Base-by-base conservation (phyloP, 495 filamentous ascomycete species). In the Trichoderma erinaceum region DNA sequence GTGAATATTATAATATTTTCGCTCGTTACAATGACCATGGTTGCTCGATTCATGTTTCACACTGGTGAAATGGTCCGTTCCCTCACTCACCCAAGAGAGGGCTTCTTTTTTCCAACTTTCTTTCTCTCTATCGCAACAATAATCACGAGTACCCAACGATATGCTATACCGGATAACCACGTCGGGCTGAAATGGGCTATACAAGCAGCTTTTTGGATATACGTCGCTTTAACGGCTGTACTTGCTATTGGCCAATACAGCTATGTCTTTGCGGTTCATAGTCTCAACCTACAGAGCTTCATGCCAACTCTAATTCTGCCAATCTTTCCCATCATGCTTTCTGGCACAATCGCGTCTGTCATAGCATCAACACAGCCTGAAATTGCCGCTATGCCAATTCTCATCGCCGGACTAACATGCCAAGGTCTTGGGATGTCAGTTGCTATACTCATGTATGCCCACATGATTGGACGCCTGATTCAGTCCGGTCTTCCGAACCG, bases 21-120 rank as follows among this genome's bases (percentile, higher is more conserved):
- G 1, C 64, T 82, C 44, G 79, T 89, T 50, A 83, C 80, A 27
- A 74, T 77, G 2, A 70, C 80, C 16, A 85, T 90, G 75, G 74
- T 77, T 8, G 74, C 82, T 1, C 84, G 89, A 67, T 90, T 90
- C 75, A 71, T 82, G 16, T 72, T 86, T 23, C 82, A 84, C 70
- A 77, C 75, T 15, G 77, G 78, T 18, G 82, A 83, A 4, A 68
- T 90, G 29, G 75, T 79, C 15, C 74, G 82, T 41, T 88, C 88
- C 15, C 76, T 91, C 66, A 80, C 79, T 2, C 86, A 88, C 63
- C 86, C 88, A 1, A 77, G 82, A 7, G 89, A 92, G 71, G 84
- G 84, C 4, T 83, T 90, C 41, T 90, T 90, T 79, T 81, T 90
- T 56, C 82, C 86, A 35, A 87, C 87, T n/a, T 87, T 90, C 70